phyloP scores from a whole-genome alignment of 2,329 filamentous ascomycete genomes.

The Lithohypha guttulata region DNA sequence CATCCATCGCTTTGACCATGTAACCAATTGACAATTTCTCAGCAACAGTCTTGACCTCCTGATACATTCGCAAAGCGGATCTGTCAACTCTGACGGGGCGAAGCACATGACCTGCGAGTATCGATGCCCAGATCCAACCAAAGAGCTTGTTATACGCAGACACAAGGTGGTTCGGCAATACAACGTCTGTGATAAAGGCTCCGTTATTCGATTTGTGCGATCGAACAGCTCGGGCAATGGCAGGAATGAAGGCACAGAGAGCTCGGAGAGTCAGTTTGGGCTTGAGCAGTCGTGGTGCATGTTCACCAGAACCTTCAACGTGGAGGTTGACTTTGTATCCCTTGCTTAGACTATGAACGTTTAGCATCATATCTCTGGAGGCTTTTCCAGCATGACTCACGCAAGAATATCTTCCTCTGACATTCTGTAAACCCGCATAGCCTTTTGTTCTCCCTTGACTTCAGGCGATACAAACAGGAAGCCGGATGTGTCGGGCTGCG shows the following conservation, averaged over 20 bases:
- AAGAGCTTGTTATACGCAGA: neutral
- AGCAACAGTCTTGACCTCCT: neutral
- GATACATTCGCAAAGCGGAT: neutral
- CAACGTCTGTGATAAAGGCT: neutral
- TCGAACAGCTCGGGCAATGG: neutral
- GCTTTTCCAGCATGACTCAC: too few species aligned
- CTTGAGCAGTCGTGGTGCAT: neutral
- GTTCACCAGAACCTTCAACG: neutral
- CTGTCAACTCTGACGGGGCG: neutral
- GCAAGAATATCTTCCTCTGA: too few species aligned
- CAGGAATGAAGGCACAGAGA: neutral
- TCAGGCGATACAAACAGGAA: too few species aligned
- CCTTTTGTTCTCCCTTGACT: too few species aligned
- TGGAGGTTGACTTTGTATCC: neutral
- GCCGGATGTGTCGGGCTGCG: too few species aligned
- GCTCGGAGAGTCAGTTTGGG: neutral
- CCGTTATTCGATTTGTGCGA: neutral
- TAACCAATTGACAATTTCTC: neutral
- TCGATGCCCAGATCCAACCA: neutral
- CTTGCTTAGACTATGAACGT: too few species aligned
- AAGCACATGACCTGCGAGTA: neutral
- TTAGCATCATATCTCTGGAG: too few species aligned
- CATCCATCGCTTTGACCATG: neutral
- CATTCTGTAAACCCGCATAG: too few species aligned
- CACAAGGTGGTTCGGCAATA: neutral